phyloP scores from a whole-genome alignment of 169 alveolate species.

The Eimeria sp. region DNA sequence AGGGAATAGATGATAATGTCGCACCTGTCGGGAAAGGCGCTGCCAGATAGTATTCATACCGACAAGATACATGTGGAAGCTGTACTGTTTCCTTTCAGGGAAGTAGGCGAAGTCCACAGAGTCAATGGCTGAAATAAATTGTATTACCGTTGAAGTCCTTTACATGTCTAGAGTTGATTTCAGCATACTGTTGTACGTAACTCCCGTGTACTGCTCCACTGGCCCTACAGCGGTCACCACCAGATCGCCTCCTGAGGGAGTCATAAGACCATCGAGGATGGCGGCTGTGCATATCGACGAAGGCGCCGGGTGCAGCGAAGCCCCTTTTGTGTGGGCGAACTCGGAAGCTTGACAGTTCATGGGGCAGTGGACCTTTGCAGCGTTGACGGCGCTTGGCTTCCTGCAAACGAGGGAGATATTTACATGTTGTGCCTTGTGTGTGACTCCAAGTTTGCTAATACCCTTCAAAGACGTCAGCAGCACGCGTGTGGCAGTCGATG shows the following conservation, averaged over 20 bases:
- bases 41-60: background rate
- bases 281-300: conserved; percentile 95
- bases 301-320: conserved; percentile 90
- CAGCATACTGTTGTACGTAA: conserved; percentile 51
- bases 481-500: conserved; percentile 92
- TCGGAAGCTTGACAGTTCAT: conserved; percentile 87
- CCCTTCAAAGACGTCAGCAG: conserved; percentile 89
- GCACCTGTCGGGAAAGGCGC: background rate
- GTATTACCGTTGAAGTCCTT: background rate
- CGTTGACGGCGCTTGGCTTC: conserved; percentile 14
- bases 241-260: conserved; percentile 90
- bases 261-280: conserved; percentile 91
- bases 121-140: conserved; percentile 62
- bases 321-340: conserved; percentile 85
- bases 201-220: conserved; percentile 84
- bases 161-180: background rate
- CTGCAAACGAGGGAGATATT: background rate
- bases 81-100: conserved; percentile 60
- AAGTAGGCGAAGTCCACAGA: conserved; percentile 63
- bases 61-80: conserved; percentile 68
- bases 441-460: background rate
- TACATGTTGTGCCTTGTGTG: background rate
- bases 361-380: conserved; percentile 87
- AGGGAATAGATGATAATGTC: background rate
- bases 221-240: conserved; percentile 86